A percentile compares a stretch with the other conserved stretches of the same genome.
phyloP scores from a whole-genome alignment of 768 basidiomycete genomes.

The Trichaptum fuscoviolaceum region DNA sequence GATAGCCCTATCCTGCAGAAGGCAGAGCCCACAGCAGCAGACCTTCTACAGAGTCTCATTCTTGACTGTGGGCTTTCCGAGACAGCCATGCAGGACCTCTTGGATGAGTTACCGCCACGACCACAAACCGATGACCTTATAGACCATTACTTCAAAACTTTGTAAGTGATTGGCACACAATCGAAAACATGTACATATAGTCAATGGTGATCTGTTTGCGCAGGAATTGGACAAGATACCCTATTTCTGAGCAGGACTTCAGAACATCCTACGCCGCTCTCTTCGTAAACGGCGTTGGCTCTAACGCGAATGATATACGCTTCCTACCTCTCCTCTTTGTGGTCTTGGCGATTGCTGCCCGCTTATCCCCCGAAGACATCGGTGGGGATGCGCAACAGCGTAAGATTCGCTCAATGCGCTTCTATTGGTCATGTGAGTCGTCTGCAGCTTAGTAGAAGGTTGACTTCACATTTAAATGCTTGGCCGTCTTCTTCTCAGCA shows the following conservation, averaged over 20 bases:
- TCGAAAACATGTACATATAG: background rate
- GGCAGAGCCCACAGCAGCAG: constrained; percentile 53
- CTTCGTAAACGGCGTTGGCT: constrained; percentile 52
- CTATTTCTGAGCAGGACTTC: constrained; percentile 81
- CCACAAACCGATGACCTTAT: constrained; percentile 71
- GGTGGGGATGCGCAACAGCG: constrained; percentile 73
- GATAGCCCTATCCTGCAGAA: background rate
- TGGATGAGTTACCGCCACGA: constrained; percentile 82
- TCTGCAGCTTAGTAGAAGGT: background rate
- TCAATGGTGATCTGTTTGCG: background rate
- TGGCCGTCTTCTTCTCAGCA: constrained; percentile 42
- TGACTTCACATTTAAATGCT: constrained; percentile 12
- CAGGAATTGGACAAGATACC: constrained; percentile 93
- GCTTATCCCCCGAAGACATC: constrained; percentile 81
- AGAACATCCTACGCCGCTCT: constrained; percentile 60
- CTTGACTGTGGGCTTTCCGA: constrained; percentile 92
- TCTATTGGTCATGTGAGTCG: constrained; percentile 91
- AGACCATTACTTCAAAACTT: constrained; percentile 72
- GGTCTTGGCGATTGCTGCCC: constrained; percentile 80
- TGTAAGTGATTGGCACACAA: constrained; percentile 41
- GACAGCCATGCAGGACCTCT: constrained; percentile 83
- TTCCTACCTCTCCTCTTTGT: constrained; percentile 93
- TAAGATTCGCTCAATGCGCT: constrained; percentile 77
- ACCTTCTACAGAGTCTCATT: constrained; percentile 79
- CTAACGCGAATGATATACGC: constrained; percentile 70